phyloP scores from a whole-genome alignment of 2,329 filamentous ascomycete genomes.

The Pochonia chlamydosporia region DNA sequence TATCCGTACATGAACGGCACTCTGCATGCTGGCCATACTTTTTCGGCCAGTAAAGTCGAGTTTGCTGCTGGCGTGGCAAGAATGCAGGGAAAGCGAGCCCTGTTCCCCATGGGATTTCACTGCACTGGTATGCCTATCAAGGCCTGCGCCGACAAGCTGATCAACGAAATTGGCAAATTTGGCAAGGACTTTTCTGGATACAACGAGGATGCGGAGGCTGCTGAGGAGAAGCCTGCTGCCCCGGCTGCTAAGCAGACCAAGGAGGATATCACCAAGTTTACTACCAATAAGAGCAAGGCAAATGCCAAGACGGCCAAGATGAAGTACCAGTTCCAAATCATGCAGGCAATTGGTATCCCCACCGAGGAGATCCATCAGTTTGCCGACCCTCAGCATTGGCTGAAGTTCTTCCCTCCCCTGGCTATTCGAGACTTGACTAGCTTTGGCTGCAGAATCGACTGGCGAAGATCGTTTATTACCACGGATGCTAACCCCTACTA shows the following conservation, averaged over 20 bases:
- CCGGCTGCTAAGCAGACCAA: constrained; percentile 61
- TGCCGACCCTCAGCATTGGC: constrained; percentile 85
- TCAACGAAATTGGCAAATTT: constrained; percentile 83
- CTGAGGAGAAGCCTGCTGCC: constrained; percentile 40
- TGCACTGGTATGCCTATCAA: constrained; percentile 96
- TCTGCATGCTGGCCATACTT: constrained; percentile 86
- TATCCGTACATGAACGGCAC: constrained; percentile 76
- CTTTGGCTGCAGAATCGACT: constrained; percentile 85
- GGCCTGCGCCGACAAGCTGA: constrained; percentile 91
- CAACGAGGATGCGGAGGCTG: constrained; percentile 48
- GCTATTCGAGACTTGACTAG: constrained; percentile 69
- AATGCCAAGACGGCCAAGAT: constrained; percentile 83
- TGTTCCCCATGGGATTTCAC: constrained; percentile 94
- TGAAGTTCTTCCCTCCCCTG: constrained; percentile 70
- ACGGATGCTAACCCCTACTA: constrained; percentile 97
- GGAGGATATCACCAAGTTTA: constrained; percentile 86
- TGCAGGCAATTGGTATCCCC: constrained; percentile 85
- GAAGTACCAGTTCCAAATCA: constrained; percentile 96
- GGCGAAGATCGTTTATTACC: constrained; percentile 87
- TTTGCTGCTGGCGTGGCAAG: constrained; percentile 81
- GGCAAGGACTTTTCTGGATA: constrained; percentile 80
- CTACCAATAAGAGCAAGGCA: constrained; percentile 87
- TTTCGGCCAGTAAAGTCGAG: constrained; percentile 89
- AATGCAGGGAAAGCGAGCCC: constrained; percentile 81
- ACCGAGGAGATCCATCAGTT: constrained; percentile 88